Conservation (phyloP, 148 eudicot species). For the Mesembryanthemum crystallinum region DNA sequence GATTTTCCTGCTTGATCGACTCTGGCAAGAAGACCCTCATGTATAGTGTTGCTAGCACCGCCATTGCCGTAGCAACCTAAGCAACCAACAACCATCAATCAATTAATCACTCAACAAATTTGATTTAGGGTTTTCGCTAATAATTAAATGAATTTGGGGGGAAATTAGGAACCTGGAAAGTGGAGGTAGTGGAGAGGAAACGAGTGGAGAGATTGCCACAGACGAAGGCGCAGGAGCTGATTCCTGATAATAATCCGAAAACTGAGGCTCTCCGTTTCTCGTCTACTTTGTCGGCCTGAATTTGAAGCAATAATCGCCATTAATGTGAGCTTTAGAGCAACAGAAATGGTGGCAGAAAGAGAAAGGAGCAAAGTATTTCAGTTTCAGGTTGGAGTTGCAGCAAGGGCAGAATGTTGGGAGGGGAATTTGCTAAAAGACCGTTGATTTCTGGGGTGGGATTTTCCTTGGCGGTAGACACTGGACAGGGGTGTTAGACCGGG, state of each 20-base stretch:
- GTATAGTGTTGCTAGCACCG: constrained; percentile 36
- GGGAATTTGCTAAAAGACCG: too few relatives aligned
- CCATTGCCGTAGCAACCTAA: constrained; percentile 44
- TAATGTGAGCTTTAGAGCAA: too few relatives aligned
- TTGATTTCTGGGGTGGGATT: too few relatives aligned
- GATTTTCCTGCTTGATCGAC: constrained; percentile 18
- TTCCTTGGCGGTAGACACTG: too few relatives aligned
- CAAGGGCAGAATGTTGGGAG: too few relatives aligned
- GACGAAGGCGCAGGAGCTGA: constrained; percentile 50
- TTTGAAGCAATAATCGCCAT: too few relatives aligned
- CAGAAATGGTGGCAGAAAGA: too few relatives aligned
- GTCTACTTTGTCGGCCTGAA: constrained; percentile 51
- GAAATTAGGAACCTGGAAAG: constrained; percentile 37
- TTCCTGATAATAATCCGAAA: constrained; percentile 51
- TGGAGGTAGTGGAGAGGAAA: constrained; percentile 44
- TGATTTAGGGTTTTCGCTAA: neutral
- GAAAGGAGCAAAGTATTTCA: too few relatives aligned
- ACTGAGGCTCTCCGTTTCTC: constrained; percentile 39
- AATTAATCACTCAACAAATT: neutral
- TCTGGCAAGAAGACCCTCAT: constrained; percentile 55
- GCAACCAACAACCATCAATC: too few relatives aligned
- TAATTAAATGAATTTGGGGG: neutral
- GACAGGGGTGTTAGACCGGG: too few relatives aligned
- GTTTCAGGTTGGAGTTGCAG: too few relatives aligned
- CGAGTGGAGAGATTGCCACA: constrained; percentile 54